Evolutionary conservation across 2,329 filamentous ascomycete genomes (phyloP), one percentile per base, ranked within the genome.

Genomic region (Pseudocercospora macadamiae): DNA sequence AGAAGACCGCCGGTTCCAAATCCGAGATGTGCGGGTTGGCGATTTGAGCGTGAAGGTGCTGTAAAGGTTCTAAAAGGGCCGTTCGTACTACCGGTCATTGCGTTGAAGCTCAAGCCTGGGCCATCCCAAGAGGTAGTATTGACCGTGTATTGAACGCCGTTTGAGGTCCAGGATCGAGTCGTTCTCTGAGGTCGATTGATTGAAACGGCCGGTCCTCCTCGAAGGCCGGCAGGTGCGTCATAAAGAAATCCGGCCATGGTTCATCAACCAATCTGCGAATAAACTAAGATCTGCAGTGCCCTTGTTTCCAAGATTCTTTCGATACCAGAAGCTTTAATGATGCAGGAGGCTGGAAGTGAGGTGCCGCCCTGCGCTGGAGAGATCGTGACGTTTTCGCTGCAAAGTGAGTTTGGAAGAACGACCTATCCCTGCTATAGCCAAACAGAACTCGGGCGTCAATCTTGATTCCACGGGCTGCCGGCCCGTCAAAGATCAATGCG

Each of bases 61-160:
- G 59, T 51, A 42, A 69, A 60, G 45, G 45, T 59, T 21, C 56
- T 45, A 10, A 56, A 59, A 12, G 60, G 48, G 9, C 53, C 60
- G 28, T 56, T 59, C 21, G 60, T 57, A 34, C 54, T 62, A 26
- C 66, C 62, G 30, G 66, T 63, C 55, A 64, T 64, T 6, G 64
- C 61, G 19, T 60, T 60, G 59, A 71, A 70, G n/a, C 65, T 67
- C 10, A 69, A 25, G 25, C 64, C 66, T 19, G 68, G 66, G 44
- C 59, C 60, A n/a, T 65, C 42, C 48, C 65, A 70, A 28, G 59
- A 61, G 5, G 66, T 63, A 12, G 68, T 67, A 39, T 70, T 60
- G 51, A 70, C 60, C n/a, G 65, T 70, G 53, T 68, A 67, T 30
- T 64, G 59, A 23, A 67, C 57, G 37, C 69, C 69, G 45, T 68